Base-by-base conservation (phyloP, 192 early-diverging fungal species). In the Umbelopsis ramanniana region DNA sequence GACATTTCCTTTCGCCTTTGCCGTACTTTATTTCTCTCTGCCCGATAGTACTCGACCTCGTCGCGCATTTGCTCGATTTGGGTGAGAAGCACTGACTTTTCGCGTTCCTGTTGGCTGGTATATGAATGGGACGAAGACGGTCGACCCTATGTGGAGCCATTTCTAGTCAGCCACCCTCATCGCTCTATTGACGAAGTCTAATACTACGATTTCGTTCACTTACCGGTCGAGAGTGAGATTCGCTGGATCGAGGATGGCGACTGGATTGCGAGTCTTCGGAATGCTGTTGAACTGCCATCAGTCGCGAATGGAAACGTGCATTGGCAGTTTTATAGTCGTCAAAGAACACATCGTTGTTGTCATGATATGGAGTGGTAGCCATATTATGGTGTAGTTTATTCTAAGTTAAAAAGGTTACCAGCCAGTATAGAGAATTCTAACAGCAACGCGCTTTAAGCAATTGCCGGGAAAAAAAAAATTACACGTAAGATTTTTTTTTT, bases 91-190 rank as follows among this genome's bases (percentile, higher is more conserved):
- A 63, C 3, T 12, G 57, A 26, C 33, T 37, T 63, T 37, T 63
- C 57, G 29, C 57, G 57, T 35, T 63, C 57, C 17, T 63, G 57
- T 26, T 63, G 57, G 57, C 57, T 63, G 33, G 57, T 63, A 63
- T 63, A 63, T 11, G 57, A 63, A 37, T 37, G 26, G 7, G 57
- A 12, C 29, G 57, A 37, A 38, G 57, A 63, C 17, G 57, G 57
- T 8, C 57, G 57, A 14, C n/a, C 33, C 57, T 63, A 26, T 0
- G n/a, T 29, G 26, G 10, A 14, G n/a, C 8, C 33, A 63, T 22
- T 14, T 9, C 10, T 15, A 57, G 22, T 29, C 29, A 29, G 29
- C 29, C 29, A 29, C 3, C 29, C 3, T 1, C 29, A 29, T 29
- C 3, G 29, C 29, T 29, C 29, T 29, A 29, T 29, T 29, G 29